phyloP scores from a whole-genome alignment of 306 rosid genomes.

The Fragaria iinumae region DNA sequence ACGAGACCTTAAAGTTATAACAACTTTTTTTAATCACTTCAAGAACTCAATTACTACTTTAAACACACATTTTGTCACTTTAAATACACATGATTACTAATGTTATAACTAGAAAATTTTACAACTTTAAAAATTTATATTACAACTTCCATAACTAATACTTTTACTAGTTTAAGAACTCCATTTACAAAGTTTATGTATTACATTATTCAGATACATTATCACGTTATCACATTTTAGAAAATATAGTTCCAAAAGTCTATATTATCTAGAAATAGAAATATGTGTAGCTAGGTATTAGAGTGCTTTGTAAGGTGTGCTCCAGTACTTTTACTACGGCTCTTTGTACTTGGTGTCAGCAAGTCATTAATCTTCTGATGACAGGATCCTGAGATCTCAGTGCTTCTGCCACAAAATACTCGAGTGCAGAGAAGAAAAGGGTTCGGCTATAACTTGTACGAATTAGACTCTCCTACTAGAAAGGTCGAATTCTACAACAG shows the following conservation, averaged over 20 bases:
- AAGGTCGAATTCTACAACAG: not conserved
- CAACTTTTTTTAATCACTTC: too few species aligned
- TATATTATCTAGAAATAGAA: not conserved
- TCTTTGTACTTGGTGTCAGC: not conserved
- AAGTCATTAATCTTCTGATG: not conserved
- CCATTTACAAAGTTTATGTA: too few species aligned
- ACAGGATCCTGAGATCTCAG: slow-evolving; percentile 4
- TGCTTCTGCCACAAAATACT: not conserved
- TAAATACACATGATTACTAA: too few species aligned
- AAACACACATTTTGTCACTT: too few species aligned
- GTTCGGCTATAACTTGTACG: not conserved
- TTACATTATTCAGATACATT: too few species aligned
- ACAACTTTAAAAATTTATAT: too few species aligned
- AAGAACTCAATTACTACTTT: too few species aligned
- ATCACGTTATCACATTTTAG: too few species aligned
- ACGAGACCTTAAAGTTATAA: too few species aligned
- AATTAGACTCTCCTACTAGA: not conserved
- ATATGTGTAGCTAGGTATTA: not conserved
- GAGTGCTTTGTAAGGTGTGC: not conserved
- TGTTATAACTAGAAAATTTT: too few species aligned
- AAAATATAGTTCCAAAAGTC: not conserved
- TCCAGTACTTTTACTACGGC: not conserved
- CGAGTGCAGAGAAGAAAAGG: slow-evolving; percentile 5
- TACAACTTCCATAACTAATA: too few species aligned
- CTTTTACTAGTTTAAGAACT: too few species aligned